Base-by-base conservation (phyloP, 371 early-diverging fungal species). In the Mortierella sp. region DNA sequence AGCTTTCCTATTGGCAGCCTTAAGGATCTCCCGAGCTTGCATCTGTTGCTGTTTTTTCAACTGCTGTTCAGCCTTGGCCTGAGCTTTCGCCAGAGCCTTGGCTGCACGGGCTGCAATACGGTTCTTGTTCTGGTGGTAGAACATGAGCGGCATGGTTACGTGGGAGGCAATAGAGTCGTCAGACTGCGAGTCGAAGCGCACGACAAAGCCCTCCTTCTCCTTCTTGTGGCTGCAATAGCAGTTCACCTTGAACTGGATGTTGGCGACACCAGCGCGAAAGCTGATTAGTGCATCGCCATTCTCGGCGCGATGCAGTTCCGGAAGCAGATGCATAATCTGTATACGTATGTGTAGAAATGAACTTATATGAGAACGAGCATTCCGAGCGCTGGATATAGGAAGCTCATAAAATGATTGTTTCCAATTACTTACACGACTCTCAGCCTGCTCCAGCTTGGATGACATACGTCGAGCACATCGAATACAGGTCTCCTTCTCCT, bases 121-220 rank as follows among this genome's bases (percentile, higher is more conserved):
- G 41, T 60, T 71, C 60, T 71, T 71, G 71, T 71, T 71, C 34
- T 71, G 60, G 34, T 71, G 71, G 27, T 71, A 71, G 49, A 71
- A 64, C 71, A 71, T 71, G 30, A 71, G 49, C 6, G 71, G 71
- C 28, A 49, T 19, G 24, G 71, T 56, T 11, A 56, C 50, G 46
- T 64, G 64, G 31, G 71, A 60, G 11, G 60, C 47, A 23, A 60
- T 60, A 21, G 50, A 57, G 11, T 47, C 15, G 17, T 60, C 60
- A 2, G 64, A 50, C 19, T 44, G 56, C 11, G 64, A 37, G 19
- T 64, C 71, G 26, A 71, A 71, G 15, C 64, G 64, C 26, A 71
- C 44, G 17, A 71, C 64, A 39, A 71, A 71, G 17, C 71, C 71
- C 24, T 71, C 60, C 31, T 58, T 64, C 52, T 71, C 71, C 42